Evolutionary conservation across 2,329 filamentous ascomycete genomes (phyloP).

Genomic region (Aspergillus proliferans): DNA sequence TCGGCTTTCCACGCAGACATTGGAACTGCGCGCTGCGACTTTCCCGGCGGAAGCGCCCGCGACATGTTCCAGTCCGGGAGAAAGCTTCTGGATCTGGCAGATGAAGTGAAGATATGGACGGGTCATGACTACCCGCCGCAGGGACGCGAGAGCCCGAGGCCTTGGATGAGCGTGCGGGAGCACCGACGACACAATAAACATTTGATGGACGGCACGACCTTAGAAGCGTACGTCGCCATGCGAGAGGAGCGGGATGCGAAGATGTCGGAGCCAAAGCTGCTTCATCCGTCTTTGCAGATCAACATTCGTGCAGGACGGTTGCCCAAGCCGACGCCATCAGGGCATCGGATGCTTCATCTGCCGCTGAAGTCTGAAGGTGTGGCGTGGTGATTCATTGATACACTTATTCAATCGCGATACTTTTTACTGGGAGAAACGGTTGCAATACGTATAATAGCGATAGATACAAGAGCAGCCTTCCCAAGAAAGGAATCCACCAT

Average conservation of each 20-base stretch:
- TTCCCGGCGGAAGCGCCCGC: conserved; percentile 46
- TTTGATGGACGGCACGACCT: conserved; percentile 36
- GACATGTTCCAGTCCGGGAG: conserved; percentile 42
- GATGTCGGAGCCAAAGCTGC: conserved; percentile 41
- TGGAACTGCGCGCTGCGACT: conserved; percentile 50
- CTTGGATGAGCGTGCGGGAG: conserved; percentile 42
- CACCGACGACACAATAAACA: conserved; percentile 47
- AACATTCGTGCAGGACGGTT: conserved; percentile 48
- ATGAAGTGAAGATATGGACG: conserved; percentile 46
- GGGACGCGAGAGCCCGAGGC: conserved; percentile 27
- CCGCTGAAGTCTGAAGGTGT: conserved; percentile 21
- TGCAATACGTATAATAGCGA: no score
- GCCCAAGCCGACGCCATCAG: conserved; percentile 24
- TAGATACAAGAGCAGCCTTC: no score
- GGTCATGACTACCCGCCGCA: conserved; percentile 51
- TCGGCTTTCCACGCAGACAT: conserved; percentile 50
- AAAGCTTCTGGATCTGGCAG: conserved; percentile 39
- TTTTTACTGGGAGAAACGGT: no score
- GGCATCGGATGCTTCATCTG: conserved; percentile 23
- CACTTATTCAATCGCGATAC: no score
- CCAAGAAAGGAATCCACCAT: no score
- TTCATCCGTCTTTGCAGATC: conserved; percentile 49
- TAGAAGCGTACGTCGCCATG: conserved; percentile 42
- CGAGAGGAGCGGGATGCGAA: conserved; percentile 40
- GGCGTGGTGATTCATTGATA: conserved; percentile 13